phyloP scores from a whole-genome alignment of 2,329 filamentous ascomycete species.

The Alternaria consortialis region DNA sequence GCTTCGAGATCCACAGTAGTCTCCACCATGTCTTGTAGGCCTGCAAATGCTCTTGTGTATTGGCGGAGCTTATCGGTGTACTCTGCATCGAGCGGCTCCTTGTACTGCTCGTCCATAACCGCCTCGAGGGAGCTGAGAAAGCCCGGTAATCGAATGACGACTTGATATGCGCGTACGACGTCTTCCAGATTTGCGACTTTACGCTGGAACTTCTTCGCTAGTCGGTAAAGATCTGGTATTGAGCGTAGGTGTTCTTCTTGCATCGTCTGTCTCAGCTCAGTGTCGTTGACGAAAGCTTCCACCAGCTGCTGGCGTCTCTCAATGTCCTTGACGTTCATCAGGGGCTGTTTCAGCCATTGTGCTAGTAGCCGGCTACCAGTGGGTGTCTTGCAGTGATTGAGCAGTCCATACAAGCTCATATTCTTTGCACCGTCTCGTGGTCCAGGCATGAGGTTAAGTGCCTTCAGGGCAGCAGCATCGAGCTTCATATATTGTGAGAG shows the following conservation, averaged over 20 bases:
- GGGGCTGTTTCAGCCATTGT: constrained; percentile 96
- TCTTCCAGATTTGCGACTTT: constrained; percentile 92
- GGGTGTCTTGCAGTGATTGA: constrained; percentile 98
- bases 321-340: constrained; percentile 91
- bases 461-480: constrained; percentile 91
- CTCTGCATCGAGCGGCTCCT: constrained; percentile 81
- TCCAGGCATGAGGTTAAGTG: constrained; percentile 96
- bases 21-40: constrained; percentile 97
- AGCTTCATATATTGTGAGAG: constrained; percentile 98
- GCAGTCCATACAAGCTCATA: constrained; percentile 92
- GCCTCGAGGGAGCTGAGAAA: constrained; percentile 89
- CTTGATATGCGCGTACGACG: constrained; percentile 94
- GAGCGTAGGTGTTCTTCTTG: constrained; percentile 94
- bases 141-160: constrained; percentile 87
- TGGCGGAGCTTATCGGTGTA: constrained; percentile 84
- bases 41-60: constrained; percentile 79
- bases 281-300: constrained; percentile 92
- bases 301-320: constrained; percentile 92
- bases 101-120: constrained; percentile 95
- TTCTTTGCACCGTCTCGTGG: constrained; percentile 93
- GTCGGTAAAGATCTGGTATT: constrained; percentile 90
- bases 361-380: constrained; percentile 88
- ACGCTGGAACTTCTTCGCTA: constrained; percentile 94
- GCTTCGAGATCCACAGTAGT: constrained; percentile 96
- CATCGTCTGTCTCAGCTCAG: constrained; percentile 91